A percentile compares a stretch with the other conserved stretches of the same genome.
phyloP scores from a whole-genome alignment of 2,329 filamentous ascomycete species.

The Acarospora socialis region DNA sequence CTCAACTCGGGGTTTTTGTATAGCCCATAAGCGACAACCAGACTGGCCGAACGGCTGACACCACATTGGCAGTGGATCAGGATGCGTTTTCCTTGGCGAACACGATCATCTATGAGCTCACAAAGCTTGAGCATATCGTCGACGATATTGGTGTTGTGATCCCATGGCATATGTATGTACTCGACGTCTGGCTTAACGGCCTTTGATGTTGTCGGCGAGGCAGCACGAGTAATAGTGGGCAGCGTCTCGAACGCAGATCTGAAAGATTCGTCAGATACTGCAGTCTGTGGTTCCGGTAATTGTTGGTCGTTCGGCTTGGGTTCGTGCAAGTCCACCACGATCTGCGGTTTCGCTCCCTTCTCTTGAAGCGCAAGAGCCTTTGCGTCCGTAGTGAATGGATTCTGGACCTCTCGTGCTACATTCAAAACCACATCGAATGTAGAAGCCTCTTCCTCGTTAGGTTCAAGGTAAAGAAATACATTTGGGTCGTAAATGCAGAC shows the following conservation, averaged over 20 bases:
- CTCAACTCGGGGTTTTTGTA: conserved; percentile 48
- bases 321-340: too few relatives aligned
- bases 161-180: conserved; percentile 52
- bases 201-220: conserved; percentile 20
- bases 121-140: conserved; percentile 46
- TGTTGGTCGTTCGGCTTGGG: too few relatives aligned
- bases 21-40: conserved; percentile 51
- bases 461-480: conserved; percentile 49
- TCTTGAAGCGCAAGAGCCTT: conserved; percentile 14
- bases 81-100: conserved; percentile 43
- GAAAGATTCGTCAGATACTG: conserved; percentile 31
- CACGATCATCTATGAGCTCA: conserved; percentile 45
- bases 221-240: conserved; percentile 16
- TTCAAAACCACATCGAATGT: conserved; percentile 51
- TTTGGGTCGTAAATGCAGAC: conserved; percentile 49
- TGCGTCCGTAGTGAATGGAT: conserved; percentile 35
- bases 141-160: conserved; percentile 54
- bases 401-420: conserved; percentile 50
- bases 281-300: conserved; percentile 31
- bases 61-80: conserved; percentile 52
- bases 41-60: conserved; percentile 49
- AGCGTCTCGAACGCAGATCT: conserved; percentile 35
- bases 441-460: conserved; percentile 43
- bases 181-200: conserved; percentile 34
- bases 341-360: background rate